A percentile compares a stretch with the other conserved stretches of the same genome.
phyloP scores from a whole-genome alignment of 305 asterid genomes.

The Fraxinus platypoda region DNA sequence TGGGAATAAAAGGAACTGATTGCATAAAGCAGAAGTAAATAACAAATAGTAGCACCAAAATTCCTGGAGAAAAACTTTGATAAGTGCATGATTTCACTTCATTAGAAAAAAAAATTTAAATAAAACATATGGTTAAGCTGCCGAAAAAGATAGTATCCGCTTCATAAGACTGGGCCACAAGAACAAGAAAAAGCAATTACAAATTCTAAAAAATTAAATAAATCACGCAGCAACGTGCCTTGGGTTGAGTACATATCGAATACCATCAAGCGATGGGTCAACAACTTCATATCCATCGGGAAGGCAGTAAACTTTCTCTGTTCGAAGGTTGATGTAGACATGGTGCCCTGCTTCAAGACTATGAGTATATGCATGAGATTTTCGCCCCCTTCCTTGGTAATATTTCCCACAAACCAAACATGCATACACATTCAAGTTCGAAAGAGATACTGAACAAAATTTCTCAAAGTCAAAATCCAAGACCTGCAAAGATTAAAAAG shows the following conservation, averaged over 20 bases:
- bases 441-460: conserved; percentile 91
- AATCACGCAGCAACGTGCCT: conserved; percentile 42
- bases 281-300: conserved; percentile 96
- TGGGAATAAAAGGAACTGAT: conserved; percentile 4
- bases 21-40: background rate
- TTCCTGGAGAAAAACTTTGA: background rate
- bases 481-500: conserved; percentile 54
- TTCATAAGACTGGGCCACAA: background rate
- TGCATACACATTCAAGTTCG: conserved; percentile 91
- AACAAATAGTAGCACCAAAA: background rate
- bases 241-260: conserved; percentile 87
- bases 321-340: conserved; percentile 84
- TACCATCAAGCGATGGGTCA: conserved; percentile 89
- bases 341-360: conserved; percentile 96
- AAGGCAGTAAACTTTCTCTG: conserved; percentile 94
- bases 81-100: background rate
- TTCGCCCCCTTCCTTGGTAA: conserved; percentile 91
- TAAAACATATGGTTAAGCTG: background rate
- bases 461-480: conserved; percentile 94
- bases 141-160: background rate
- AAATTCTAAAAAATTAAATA: background rate
- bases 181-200: background rate
- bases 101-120: conserved; percentile 5
- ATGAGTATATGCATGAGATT: conserved; percentile 93
- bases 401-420: conserved; percentile 96